Base-by-base conservation (phyloP, 352 stramenopile species). In the Pilasporangium apinafurcum region DNA sequence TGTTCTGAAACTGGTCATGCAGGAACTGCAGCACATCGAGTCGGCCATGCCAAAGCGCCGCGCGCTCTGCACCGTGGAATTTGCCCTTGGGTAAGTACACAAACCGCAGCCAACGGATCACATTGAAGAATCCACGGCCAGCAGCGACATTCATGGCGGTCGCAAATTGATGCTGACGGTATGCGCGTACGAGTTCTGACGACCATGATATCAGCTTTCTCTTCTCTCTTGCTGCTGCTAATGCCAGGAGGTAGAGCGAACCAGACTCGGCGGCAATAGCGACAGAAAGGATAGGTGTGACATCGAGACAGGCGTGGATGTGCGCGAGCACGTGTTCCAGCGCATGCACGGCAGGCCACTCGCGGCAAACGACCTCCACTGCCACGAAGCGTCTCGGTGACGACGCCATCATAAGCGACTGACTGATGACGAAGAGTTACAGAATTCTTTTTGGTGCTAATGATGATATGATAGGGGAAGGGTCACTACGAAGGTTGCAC, bases 81-180 rank as follows among this genome's bases (percentile, higher is more conserved):
- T 57, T 58, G 14, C 59, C 62, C 22, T 66, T 69, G 8, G 56
- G 54, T 4, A 59, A 45, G 35, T 73, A 73, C 6, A 29, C 28
- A 14, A 46, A 38, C 8, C 59, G 51, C 27, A 73, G 37, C 62
- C 62, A 73, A 32, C 28, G 45, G 8, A 73, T 31, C 3, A 49
- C 59, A 1, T 47, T 44, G 29, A 54, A 46, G 30, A 53, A 58
- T 0, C 62, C 59, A 16, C 51, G 48, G 5, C 41, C 50, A 1
- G 62, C 59, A 4, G 59, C 50, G 17, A 32, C 31, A 33, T 73
- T 69, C 34, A 65, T 42, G 26, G 51, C 43, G 4, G 48, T 59
- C 44, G 61, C 39, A 35, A 73, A 69, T 37, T 73, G 59, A 49
- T 45, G 62, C 44, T 73, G 62, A 52, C 27, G 48, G 37, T 69